Base-by-base conservation (phyloP, 805 yeast species). In the Candida multigemmis region DNA sequence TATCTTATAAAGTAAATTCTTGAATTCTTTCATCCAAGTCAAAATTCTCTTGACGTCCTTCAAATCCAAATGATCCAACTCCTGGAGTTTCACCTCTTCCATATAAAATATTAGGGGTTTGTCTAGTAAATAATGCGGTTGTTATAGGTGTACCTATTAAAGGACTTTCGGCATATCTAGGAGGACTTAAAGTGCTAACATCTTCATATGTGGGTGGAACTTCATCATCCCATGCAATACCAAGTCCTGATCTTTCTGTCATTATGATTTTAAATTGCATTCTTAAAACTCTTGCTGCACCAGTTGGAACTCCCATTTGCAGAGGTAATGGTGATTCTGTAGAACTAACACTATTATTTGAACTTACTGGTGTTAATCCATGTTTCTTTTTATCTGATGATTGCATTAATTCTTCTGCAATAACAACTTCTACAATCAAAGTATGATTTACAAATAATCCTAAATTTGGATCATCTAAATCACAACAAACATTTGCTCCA, bases 151-250 rank as follows among this genome's bases (percentile, higher is more conserved):
- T 43, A 7, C 22, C 19, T 7, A 26, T 21, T 7, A 31, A 30
- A 2, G 48, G 33, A 0, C 48, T 30, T 24, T 47, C 53, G 19
- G 40, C 40, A 36, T 91, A 89, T 3, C 75, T 73, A 2, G 98
- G 98, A 0, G 98, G 98, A 13, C 87, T 74, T 22, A 84, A 62
- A 0, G 93, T 74, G 16, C 74, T 64, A 12, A 91, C 86, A 38
- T 85, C 89, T 28, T 74, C 84, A 44, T 91, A 91, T 12, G 86
- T 81, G 1, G 99, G 99, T 2, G 99, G 99, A 11, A 93, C 97
- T 53, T 91, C 98, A 47, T 89, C 96, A 53, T 89, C 96, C 97
- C 98, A 91, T 0, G 96, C 81, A 16, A 91, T 84, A 4, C 98
- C 98, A 22, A 91, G 64, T 0, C 99, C 99, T 0, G 94, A 79